Conservation (phyloP, 225 moss, liverwort and hornwort species). For the Sphagnum contortum region DNA sequence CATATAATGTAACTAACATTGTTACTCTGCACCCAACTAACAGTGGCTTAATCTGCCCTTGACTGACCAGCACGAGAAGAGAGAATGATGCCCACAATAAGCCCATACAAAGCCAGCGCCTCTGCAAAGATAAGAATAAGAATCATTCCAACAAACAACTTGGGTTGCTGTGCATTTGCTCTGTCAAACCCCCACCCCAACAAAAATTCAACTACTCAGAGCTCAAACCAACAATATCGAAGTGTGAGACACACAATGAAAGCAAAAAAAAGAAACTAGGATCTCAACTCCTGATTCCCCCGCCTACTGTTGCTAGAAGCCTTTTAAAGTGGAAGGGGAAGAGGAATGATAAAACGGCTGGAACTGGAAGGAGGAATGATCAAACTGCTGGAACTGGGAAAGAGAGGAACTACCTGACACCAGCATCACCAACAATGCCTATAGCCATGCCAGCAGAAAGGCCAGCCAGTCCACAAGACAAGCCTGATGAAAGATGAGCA, state of each 20-base stretch:
- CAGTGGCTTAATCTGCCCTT: not conserved
- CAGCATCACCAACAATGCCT: slow-evolving; percentile 5
- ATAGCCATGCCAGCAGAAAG: slow-evolving; percentile 5
- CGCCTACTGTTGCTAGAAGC: too few species aligned
- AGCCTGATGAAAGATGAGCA: slow-evolving; percentile 7
- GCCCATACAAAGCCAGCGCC: slow-evolving; percentile 1
- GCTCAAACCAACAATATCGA: not conserved
- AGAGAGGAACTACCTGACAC: slow-evolving; percentile 2
- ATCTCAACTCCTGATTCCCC: too few species aligned
- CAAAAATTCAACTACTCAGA: not conserved
- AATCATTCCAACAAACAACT: slow-evolving; percentile 8
- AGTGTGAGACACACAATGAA: too few species aligned
- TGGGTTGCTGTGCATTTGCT: slow-evolving; percentile 10
- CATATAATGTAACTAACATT: too few species aligned
- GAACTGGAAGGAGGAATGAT: too few species aligned
- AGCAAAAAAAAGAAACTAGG: too few species aligned
- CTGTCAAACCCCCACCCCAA: not conserved
- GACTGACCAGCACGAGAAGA: slow-evolving; percentile 8
- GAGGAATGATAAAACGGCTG: too few species aligned
- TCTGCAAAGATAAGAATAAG: slow-evolving; percentile 6
- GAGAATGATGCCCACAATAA: slow-evolving; percentile 6
- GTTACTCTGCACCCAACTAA: too few species aligned
- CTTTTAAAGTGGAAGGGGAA: too few species aligned
- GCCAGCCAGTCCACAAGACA: slow-evolving; percentile 8
- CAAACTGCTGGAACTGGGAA: too few species aligned